Evolutionary conservation across 495 filamentous ascomycete genomes (phyloP), one percentile per base, ranked within the genome.

Genomic region (Terfezia boudieri): DNA sequence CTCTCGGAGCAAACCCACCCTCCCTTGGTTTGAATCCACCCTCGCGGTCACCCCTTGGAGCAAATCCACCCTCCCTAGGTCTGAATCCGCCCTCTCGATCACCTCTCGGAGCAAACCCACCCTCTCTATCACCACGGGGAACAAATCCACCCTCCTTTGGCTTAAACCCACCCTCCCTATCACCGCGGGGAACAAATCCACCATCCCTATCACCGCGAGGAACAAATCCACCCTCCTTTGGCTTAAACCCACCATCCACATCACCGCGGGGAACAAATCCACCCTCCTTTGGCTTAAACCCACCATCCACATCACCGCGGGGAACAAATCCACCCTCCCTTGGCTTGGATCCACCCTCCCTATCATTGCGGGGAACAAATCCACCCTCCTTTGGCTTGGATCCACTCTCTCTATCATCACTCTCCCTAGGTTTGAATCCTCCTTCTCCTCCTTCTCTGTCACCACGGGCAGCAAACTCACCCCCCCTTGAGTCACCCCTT

Each of bases 401-500:
- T 46, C 41, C 41, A 46, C 41, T 14, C 14, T 20, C 14, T 0
- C 41, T 4, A 8, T 20, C 41, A 46, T 8, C 41, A 9, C 41
- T 2, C 26, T 32, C 26, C 26, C 26, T 32, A 5, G 26, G 41
- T 14, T 4, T 14, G 6, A 20, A 46, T 14, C 41, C 41, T 9
- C 41, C 41, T 5, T 46, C 41, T 5, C 41, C 8, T 14, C 41
- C 14, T 14, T 5, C 14, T 46, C 8, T 46, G 17, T 4, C 41
- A 43, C 38, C 38, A 43, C 38, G 38, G 10, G 38, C 10, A 11
- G 41, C 41, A 46, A 46, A 46, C 8, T 9, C 41, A 4, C 41
- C 41, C 41, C 8, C 17, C 41, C 8, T 14, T 14, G 17, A 11
- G n/a, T 50, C 56, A 26, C 58, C 52, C 26, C 59, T 54, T 48